These are phyloP conservation scores for Keqinozyma sinolaborantium DNA, from an alignment of 1,139 yeast species.

Conservation along the genomic window DNA sequence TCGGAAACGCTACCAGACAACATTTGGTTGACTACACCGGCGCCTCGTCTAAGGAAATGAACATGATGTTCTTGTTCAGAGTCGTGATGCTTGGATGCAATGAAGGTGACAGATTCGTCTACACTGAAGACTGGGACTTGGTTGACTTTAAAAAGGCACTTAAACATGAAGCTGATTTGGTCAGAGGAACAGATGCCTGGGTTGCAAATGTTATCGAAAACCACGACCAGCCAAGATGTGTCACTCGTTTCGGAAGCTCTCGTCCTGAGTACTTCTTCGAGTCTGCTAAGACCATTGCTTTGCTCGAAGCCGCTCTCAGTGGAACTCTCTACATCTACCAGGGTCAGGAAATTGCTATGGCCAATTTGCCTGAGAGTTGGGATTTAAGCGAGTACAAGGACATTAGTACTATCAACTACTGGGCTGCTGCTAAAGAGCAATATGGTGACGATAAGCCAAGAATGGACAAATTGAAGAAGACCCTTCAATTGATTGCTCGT, in stretches of 20 bases:
- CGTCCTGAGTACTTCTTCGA: slow-evolving; percentile 21
- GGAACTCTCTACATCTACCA: slow-evolving; percentile 56
- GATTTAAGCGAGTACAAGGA: slow-evolving; percentile 48
- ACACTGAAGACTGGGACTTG: slow-evolving; percentile 30
- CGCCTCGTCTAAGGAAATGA: slow-evolving; percentile 47
- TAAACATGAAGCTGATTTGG: slow-evolving; percentile 23
- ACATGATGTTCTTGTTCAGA: slow-evolving; percentile 50
- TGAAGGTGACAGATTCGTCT: slow-evolving; percentile 28
- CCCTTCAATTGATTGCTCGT: slow-evolving; percentile 36
- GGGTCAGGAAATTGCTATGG: slow-evolving; percentile 58
- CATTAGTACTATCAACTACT: slow-evolving; percentile 41
- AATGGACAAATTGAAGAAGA: slow-evolving; percentile 24
- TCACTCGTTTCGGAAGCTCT: slow-evolving; percentile 47
- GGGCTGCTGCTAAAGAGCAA: slow-evolving; percentile 25
- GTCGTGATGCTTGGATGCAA: slow-evolving; percentile 42
- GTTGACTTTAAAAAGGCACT: slow-evolving; percentile 43
- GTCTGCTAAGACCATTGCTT: slow-evolving; percentile 45
- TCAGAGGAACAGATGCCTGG: slow-evolving; percentile 52
- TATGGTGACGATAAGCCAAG: slow-evolving; percentile 26
- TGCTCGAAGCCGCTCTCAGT: slow-evolving; percentile 41
- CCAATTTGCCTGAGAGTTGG: slow-evolving; percentile 43
- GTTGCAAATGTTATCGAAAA: slow-evolving; percentile 50
- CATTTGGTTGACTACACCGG: slow-evolving; percentile 45
- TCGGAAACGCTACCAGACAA: slow-evolving; percentile 40
- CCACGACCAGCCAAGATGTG: slow-evolving; percentile 53